Percentiles rank a stretch among this genome's conserved stretches.
Conservation (phyloP, 192 early-diverging fungal species). For the Backusella australiensis region DNA sequence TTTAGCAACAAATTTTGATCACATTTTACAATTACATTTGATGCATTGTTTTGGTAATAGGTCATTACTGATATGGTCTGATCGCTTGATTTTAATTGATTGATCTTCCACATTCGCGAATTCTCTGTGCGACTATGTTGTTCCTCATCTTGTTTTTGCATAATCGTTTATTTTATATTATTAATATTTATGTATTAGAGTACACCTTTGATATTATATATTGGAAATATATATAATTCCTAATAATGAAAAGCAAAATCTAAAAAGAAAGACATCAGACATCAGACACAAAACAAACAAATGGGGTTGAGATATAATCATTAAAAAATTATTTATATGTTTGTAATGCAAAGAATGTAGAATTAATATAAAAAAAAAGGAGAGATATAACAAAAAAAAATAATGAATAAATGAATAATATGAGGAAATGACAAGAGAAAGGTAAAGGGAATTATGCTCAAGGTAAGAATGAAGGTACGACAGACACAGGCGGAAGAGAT, state of each 20-base stretch:
- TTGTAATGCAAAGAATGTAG: slow-evolving; percentile 5
- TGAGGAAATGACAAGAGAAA: neutral
- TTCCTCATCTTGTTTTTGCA: no score
- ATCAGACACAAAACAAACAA: neutral
- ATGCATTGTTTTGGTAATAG: neutral
- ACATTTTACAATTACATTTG: neutral
- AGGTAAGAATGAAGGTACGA: slow-evolving; percentile 1
- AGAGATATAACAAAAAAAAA: neutral
- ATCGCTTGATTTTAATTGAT: neutral
- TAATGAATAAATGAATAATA: neutral
- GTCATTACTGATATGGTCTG: neutral
- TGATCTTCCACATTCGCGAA: neutral
- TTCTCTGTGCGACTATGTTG: neutral
- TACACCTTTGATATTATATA: no score
- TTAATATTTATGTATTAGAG: no score
- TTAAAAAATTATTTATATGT: neutral
- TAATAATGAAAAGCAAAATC: no score
- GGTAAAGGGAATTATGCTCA: neutral
- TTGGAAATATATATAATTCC: no score
- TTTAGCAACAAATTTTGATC: neutral
- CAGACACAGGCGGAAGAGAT: neutral
- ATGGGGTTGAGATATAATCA: neutral
- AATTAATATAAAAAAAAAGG: neutral
- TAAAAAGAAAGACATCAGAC: neutral
- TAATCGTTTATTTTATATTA: neutral